Evolutionary conservation across 306 rosid species (phyloP).

Genomic region (Vicia sativa): DNA sequence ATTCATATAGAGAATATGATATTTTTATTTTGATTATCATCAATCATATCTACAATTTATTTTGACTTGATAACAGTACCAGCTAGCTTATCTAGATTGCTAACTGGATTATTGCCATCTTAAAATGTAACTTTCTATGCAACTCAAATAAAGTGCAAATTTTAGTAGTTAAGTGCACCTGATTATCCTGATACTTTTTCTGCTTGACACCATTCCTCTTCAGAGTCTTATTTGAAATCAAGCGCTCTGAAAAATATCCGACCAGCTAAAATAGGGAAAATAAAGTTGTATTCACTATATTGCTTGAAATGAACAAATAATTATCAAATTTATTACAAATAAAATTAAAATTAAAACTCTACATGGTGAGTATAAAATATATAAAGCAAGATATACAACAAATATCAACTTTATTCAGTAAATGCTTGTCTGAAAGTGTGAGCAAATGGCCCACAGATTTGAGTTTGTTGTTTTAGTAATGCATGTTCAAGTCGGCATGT

Average conservation of each 20-base stretch:
- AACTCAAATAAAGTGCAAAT: slow-evolving; percentile 29
- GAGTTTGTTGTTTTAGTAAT: slow-evolving; percentile 6
- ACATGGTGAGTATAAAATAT: slow-evolving; percentile 17
- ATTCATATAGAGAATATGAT: slow-evolving; percentile 15
- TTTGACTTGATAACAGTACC: slow-evolving; percentile 19
- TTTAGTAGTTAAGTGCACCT: slow-evolving; percentile 55
- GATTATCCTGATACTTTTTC: slow-evolving; percentile 51
- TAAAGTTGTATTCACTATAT: slow-evolving; percentile 28
- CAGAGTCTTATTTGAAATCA: slow-evolving; percentile 68
- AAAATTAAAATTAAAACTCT: slow-evolving; percentile 10
- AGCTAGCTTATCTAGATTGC: slow-evolving; percentile 17
- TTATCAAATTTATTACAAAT: slow-evolving; percentile 20
- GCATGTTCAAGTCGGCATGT: background rate
- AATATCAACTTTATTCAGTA: slow-evolving; percentile 9
- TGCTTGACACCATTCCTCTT: slow-evolving; percentile 78
- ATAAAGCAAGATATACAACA: slow-evolving; percentile 16
- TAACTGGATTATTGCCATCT: slow-evolving; percentile 11
- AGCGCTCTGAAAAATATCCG: slow-evolving; percentile 70
- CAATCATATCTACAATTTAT: slow-evolving; percentile 4
- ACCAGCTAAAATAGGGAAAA: slow-evolving; percentile 66
- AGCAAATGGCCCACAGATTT: slow-evolving; percentile 12
- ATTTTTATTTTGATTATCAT: slow-evolving; percentile 20
- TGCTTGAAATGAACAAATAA: slow-evolving; percentile 30
- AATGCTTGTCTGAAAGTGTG: slow-evolving; percentile 16
- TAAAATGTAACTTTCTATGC: slow-evolving; percentile 1